Percentiles rank a stretch among this genome's conserved stretches.
phyloP scores from a whole-genome alignment of 2,329 filamentous ascomycete genomes.

The Sclerotinia minor region DNA sequence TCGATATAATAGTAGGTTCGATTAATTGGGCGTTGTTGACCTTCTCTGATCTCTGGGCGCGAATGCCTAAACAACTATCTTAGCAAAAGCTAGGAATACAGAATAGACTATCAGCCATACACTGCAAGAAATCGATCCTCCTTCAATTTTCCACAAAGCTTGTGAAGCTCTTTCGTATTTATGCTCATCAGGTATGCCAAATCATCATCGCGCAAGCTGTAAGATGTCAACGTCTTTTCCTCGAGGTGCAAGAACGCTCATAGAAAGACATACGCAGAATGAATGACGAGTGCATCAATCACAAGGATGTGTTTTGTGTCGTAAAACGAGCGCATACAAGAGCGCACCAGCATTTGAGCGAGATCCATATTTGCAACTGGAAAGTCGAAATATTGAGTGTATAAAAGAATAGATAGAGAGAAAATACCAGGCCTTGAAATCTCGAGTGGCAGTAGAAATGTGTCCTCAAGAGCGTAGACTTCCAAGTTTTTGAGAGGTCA shows the following conservation, averaged over 20 bases:
- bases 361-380: constrained; percentile 56
- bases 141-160: constrained; percentile 78
- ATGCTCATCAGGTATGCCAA: constrained; percentile 83
- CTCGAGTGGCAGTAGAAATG: background rate
- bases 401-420: background rate
- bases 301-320: constrained; percentile 80
- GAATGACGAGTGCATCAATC: constrained; percentile 75
- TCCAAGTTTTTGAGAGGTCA: background rate
- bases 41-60: constrained; percentile 75
- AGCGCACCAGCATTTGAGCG: constrained; percentile 79
- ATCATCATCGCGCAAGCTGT: constrained; percentile 78
- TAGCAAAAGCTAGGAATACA: constrained; percentile 22
- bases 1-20: constrained; percentile 98
- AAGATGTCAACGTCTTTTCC: constrained; percentile 37
- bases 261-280: constrained; percentile 59
- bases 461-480: background rate
- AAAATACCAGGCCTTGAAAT: background rate
- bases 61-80: constrained; percentile 54
- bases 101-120: constrained; percentile 49
- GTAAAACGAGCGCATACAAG: constrained; percentile 83
- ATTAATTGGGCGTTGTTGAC: constrained; percentile 77
- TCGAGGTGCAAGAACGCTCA: constrained; percentile 18
- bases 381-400: background rate
- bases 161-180: constrained; percentile 89
- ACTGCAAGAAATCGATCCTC: constrained; percentile 84